Evolutionary conservation across 306 rosid genomes (phyloP).

Genomic region (Senna tora): DNA sequence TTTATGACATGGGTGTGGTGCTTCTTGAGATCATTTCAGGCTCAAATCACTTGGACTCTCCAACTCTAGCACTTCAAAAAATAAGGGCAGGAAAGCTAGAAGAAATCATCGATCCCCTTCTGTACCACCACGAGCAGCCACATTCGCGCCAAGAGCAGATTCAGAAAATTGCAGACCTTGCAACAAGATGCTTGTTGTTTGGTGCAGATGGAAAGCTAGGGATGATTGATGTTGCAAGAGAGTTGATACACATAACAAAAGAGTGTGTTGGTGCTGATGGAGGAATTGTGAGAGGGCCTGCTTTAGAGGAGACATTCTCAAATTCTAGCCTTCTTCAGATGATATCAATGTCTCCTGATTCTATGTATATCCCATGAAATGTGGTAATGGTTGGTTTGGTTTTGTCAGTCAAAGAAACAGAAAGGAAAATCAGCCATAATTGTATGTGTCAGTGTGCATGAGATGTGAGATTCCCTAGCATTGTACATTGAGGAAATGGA

Average conservation of each 20-base stretch:
- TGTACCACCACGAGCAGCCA: constrained; percentile 73
- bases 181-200: constrained; percentile 80
- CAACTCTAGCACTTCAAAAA: constrained; percentile 62
- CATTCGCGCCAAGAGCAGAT: constrained; percentile 65
- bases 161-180: constrained; percentile 83
- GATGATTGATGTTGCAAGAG: constrained; percentile 78
- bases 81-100: constrained; percentile 76
- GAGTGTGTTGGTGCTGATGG: constrained; percentile 59
- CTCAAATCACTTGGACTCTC: constrained; percentile 61
- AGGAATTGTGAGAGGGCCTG: constrained; percentile 53
- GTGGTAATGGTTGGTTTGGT: constrained; percentile 2
- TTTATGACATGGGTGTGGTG: constrained; percentile 75
- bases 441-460: constrained; percentile 23
- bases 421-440: neutral
- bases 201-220: constrained; percentile 83
- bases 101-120: constrained; percentile 79
- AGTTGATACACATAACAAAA: constrained; percentile 57
- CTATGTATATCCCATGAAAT: constrained; percentile 65
- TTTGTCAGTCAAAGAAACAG: constrained; percentile 1
- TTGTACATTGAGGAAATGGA: constrained; percentile 39
- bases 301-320: constrained; percentile 86
- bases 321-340: constrained; percentile 97
- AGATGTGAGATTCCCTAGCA: constrained; percentile 33
- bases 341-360: constrained; percentile 99
- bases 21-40: constrained; percentile 86